phyloP scores from a whole-genome alignment of 2,329 filamentous ascomycete species.

The Colletotrichum australisinense region DNA sequence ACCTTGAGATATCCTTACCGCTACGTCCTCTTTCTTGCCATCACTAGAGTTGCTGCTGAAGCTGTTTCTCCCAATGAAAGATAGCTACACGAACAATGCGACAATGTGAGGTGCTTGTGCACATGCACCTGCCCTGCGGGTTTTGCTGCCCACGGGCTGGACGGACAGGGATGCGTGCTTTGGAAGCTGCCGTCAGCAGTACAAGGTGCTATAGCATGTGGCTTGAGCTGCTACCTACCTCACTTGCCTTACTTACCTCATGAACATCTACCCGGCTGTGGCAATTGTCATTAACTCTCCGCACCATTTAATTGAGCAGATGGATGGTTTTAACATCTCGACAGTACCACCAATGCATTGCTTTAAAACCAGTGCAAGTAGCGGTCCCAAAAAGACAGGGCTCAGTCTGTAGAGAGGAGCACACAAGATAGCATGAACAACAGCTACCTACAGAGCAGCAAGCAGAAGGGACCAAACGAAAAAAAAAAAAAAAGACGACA shows the following conservation, averaged over 20 bases:
- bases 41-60: not conserved
- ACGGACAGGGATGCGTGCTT: not conserved
- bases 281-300: not conserved
- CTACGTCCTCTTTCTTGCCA: not conserved
- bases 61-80: not conserved
- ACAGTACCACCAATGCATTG: no score
- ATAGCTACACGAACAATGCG: not conserved
- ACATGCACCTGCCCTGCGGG: not conserved
- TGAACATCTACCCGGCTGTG: not conserved
- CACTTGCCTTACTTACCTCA: no score
- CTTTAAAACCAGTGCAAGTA: no score
- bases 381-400: not conserved
- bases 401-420: not conserved
- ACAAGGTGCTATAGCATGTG: constrained; percentile 1
- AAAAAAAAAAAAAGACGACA: constrained; percentile 2
- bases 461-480: not conserved
- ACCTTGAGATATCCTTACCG: not conserved
- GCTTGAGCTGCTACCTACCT: not conserved
- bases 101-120: not conserved
- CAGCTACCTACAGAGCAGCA: not conserved
- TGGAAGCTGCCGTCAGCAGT: not conserved
- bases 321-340: no score
- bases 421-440: not conserved
- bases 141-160: not conserved
- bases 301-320: not conserved